phyloP scores from a whole-genome alignment of 805 yeast genomes.

The Candida caryicola region DNA sequence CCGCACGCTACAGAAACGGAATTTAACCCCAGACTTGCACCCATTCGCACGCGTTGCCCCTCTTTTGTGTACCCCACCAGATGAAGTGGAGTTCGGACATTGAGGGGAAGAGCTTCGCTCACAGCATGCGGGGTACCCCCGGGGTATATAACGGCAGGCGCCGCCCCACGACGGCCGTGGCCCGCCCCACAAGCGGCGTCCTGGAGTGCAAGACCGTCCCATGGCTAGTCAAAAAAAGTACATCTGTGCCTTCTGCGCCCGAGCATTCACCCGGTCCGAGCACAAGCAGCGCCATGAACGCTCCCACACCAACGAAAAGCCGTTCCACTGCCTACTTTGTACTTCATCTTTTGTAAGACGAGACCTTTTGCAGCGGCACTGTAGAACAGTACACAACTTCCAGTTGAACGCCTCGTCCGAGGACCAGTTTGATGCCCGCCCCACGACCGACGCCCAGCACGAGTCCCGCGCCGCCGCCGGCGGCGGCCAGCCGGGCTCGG shows the following conservation, averaged over 20 bases:
- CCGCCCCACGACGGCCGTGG: too few relatives aligned
- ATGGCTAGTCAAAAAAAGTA: constrained; percentile 57
- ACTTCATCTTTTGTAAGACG: constrained; percentile 72
- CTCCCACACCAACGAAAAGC: constrained; percentile 92
- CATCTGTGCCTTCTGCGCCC: constrained; percentile 74
- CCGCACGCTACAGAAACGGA: too few relatives aligned
- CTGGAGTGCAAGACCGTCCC: too few relatives aligned
- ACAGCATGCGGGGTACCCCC: neutral
- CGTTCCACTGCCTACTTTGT: constrained; percentile 71
- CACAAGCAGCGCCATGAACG: constrained; percentile 92
- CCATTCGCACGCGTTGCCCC: neutral
- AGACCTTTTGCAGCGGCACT: constrained; percentile 73
- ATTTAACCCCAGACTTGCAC: too few relatives aligned
- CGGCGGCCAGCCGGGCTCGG: neutral
- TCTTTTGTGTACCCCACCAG: neutral
- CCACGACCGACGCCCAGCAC: neutral
- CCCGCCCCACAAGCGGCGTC: too few relatives aligned
- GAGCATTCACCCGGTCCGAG: constrained; percentile 92
- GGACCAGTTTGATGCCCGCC: neutral
- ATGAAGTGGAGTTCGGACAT: neutral
- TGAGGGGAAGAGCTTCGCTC: neutral
- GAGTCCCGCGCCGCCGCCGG: neutral
- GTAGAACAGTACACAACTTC: constrained; percentile 68
- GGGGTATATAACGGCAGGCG: too few relatives aligned
- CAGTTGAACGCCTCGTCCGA: constrained; percentile 9